Base-by-base conservation (phyloP, 2,329 filamentous ascomycete species). In the Hypoxylon sp. region DNA sequence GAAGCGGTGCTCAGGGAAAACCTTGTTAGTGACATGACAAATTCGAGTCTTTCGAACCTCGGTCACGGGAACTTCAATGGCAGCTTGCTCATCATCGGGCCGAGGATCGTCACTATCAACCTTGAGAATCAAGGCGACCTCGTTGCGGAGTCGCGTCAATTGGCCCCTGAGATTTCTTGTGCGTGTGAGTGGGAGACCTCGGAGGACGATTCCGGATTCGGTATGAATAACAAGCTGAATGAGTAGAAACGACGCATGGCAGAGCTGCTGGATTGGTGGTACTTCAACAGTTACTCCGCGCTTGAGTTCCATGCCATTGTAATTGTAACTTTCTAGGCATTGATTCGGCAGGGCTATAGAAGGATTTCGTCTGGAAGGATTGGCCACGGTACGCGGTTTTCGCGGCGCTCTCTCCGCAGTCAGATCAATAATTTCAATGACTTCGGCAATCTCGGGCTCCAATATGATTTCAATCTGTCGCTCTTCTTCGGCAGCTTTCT, bases 1-100 rank as follows among this genome's bases (percentile, higher is more conserved):
- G 15, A 70, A 71, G 3, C 73, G 72, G 35, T 73, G 64, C 15
- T 67, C 65, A 1, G 78, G 78, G 15, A 76, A 79, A 51, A 72
- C 67, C 15, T 76, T 77, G 44, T 80, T 80, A 2, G 79, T 80
- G 42, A 77, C 70, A 37, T 79, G 73, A 31, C 79, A 74, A 10
- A 72, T 68, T 11, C 79, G 74, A 37, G 54, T 32, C 21, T 59
- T 67, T 6, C 73, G 48, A 5, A 77, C 65, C 10, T 72, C 67
- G 2, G 65, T 57, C 6, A 76, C 37, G 4, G 72, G 60, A n/a
- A 80, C 61, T 8, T 78, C 74, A 15, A 79, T 73, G 2, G 72
- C 69, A 4, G 71, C 74, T 46, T 78, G 77, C 7, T 65, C 55
- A 6, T 74, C 70, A 0, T 75, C 71, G 4, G 67, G 27, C 15